A percentile compares a stretch with the other conserved stretches of the same genome.
Conservation (phyloP, 1,139 yeast genomes). For the Taphrina flavorubra region DNA sequence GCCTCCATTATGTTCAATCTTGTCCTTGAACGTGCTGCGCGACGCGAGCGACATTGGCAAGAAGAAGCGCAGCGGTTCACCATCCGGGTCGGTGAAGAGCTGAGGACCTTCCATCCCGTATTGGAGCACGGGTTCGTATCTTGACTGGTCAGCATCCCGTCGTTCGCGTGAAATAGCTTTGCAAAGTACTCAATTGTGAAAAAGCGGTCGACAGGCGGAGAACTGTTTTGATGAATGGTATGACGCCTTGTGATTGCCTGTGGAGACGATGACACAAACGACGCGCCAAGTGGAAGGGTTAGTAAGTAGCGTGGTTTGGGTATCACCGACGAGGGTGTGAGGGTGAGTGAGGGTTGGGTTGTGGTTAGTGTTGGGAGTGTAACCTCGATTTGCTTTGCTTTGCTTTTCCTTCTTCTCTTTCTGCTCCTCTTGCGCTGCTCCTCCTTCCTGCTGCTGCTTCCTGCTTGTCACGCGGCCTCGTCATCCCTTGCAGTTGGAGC, state of each 20-base stretch:
- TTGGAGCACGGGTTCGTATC: neutral
- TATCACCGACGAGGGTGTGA: neutral
- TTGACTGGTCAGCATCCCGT: neutral
- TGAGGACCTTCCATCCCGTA: constrained; percentile 5
- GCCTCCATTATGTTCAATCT: constrained; percentile 35
- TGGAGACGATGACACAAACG: constrained; percentile 1
- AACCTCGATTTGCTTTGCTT: constrained; percentile 5
- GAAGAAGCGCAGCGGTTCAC: constrained; percentile 36
- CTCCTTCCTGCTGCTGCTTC: neutral
- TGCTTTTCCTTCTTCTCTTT: neutral
- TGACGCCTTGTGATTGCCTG: neutral
- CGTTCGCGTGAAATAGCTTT: neutral
- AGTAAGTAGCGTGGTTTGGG: constrained; percentile 3
- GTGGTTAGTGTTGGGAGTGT: constrained; percentile 1
- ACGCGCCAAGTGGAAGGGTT: constrained; percentile 15
- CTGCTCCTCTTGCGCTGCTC: neutral
- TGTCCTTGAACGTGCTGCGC: constrained; percentile 16
- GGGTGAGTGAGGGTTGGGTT: no score
- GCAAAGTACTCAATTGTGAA: constrained; percentile 1
- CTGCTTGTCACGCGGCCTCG: no score
- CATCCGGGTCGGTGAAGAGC: constrained; percentile 28
- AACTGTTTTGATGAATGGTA: constrained; percentile 15
- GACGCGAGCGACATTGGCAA: constrained; percentile 23
- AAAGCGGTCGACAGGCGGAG: neutral
- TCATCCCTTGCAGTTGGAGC: no score